Evolutionary conservation across 1,284 basidiomycete genomes (phyloP), one percentile per base, ranked within the genome.

Genomic region (Phylloboletellus chloephorus): DNA sequence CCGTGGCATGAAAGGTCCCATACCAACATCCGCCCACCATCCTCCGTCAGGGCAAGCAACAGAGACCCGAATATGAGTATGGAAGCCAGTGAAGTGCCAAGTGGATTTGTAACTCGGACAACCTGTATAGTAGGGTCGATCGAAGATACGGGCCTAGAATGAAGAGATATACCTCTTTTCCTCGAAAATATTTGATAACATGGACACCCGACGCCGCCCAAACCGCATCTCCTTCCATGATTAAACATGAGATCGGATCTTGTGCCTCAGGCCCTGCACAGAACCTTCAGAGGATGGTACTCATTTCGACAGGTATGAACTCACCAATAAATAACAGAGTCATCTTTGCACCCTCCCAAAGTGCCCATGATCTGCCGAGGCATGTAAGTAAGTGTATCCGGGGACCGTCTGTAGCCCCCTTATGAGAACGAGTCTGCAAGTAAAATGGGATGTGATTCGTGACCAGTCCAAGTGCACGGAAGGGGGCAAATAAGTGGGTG

Each of bases 341-440:
- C 88, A 98, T 93, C 65, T 85, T 89, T 23, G 82, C 88, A 10
- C 91, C 92, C 57, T 97, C 92, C 95, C 95, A 98, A 65, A 98
- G 73, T 15, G 91, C 88, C 95, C 95, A 98, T 52, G 88, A 82
- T 48, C 74, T 79, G 11, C 95, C 95, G 5, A 98, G 65, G 54
- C 89, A 94, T 10, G 93, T 96, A 30, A 97, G 67, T 35, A 98
- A 71, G 52, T 91, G 83, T 44, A 92, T 71, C 34, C 78, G 74
- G 1, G 90, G 89, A 2, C 84, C 87, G 32, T 88, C 85, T 0
- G 85, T 79, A 7, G 89, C 82, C 23, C 91, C 91, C 62, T 93
- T 95, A 57, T 85, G 76, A 3, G 89, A 85, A 47, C 90, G 81
- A 1, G 87, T 80, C 68, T 95, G 91, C 42, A 98, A 67, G 5